phyloP scores from a whole-genome alignment of 2,329 filamentous ascomycete species.

The Eutypa lata region DNA sequence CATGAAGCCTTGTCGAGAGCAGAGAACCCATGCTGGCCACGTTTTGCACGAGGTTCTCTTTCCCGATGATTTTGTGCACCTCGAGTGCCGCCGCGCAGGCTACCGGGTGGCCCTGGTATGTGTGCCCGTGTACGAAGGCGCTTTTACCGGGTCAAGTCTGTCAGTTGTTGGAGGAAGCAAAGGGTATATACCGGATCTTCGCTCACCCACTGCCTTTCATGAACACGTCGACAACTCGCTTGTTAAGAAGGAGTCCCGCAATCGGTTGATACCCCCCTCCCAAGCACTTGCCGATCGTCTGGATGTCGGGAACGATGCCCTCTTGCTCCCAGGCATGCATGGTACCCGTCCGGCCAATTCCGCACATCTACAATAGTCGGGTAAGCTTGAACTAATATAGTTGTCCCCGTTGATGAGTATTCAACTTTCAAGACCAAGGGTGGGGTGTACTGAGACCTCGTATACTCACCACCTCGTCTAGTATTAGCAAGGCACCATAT shows the following conservation, averaged over 20 bases:
- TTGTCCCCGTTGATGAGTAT: neutral
- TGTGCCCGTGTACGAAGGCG: conserved; percentile 56
- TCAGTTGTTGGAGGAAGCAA: too few relatives aligned
- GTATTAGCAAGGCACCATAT: conserved; percentile 70
- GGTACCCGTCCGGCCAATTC: conserved; percentile 56
- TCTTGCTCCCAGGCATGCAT: conserved; percentile 62
- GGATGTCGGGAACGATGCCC: conserved; percentile 58
- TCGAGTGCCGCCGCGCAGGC: conserved; percentile 35
- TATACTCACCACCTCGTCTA: conserved; percentile 60
- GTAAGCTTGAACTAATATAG: neutral
- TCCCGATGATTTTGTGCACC: conserved; percentile 35
- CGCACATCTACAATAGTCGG: conserved; percentile 53
- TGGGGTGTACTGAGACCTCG: too few relatives aligned
- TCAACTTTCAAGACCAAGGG: neutral
- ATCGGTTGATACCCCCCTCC: conserved; percentile 62
- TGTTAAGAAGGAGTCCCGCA: conserved; percentile 55
- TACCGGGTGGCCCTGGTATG: conserved; percentile 43
- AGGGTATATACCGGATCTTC: too few relatives aligned
- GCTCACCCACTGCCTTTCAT: conserved; percentile 33
- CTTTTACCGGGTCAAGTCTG: too few relatives aligned
- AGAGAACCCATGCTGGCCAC: conserved; percentile 27
- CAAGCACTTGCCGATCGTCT: conserved; percentile 65
- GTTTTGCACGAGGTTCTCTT: conserved; percentile 31
- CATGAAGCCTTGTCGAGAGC: conserved; percentile 25
- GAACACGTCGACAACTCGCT: conserved; percentile 45